phyloP scores from a whole-genome alignment of 2,329 filamentous ascomycete genomes.

The Fusarium domesticum region DNA sequence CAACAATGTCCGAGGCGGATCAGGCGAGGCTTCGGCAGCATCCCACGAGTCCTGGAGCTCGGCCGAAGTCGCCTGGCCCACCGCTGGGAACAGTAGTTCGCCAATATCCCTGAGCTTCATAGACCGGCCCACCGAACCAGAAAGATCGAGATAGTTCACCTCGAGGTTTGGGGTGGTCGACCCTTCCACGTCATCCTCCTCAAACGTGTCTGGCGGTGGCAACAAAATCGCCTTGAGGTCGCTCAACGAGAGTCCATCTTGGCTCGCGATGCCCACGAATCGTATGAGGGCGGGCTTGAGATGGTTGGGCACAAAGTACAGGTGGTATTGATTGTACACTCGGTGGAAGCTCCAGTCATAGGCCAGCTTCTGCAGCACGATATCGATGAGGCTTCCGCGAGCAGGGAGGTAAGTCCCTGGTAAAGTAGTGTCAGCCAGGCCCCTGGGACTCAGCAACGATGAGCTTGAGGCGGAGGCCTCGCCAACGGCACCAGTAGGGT shows the following conservation, averaged over 20 bases:
- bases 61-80: conserved; percentile 11
- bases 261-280: conserved; percentile 45
- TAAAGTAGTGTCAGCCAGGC: conserved; percentile 32
- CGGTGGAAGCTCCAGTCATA: conserved; percentile 54
- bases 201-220: conserved; percentile 29
- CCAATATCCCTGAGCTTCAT: conserved; percentile 51
- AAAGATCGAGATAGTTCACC: conserved; percentile 53
- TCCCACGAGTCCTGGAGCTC: conserved; percentile 55
- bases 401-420: conserved; percentile 46
- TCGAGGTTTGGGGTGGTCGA: conserved; percentile 29
- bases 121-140: conserved; percentile 49
- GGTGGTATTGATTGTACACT: conserved; percentile 54
- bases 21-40: conserved; percentile 32
- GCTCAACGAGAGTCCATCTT: conserved; percentile 46
- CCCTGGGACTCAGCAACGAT: conserved; percentile 19
- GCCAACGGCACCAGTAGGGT: conserved; percentile 12
- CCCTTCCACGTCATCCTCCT: conserved; percentile 28
- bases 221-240: conserved; percentile 50
- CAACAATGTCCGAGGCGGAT: conserved; percentile 41
- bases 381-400: conserved; percentile 49
- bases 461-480: conserved; percentile 16
- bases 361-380: conserved; percentile 49
- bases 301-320: conserved; percentile 54
- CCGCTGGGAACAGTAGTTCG: conserved; percentile 48
- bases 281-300: conserved; percentile 51